Conservation (phyloP, 1,284 basidiomycete genomes). For the Lentinus polychrous region DNA sequence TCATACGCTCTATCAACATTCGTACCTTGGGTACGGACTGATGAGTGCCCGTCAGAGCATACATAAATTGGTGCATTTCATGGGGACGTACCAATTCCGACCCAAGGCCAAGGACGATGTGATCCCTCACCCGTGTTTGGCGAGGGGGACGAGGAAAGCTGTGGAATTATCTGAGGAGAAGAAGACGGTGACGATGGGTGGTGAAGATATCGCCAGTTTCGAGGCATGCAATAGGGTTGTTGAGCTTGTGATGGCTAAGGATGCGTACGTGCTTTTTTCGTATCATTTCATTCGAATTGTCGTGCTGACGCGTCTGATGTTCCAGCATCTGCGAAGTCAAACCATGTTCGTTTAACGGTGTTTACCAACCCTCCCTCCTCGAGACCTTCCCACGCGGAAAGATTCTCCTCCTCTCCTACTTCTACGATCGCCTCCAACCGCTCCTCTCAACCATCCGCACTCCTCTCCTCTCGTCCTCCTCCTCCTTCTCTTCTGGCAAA, state of each 20-base stretch:
- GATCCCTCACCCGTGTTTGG: constrained; percentile 75
- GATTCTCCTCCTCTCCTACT: constrained; percentile 89
- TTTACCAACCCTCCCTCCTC: constrained; percentile 93
- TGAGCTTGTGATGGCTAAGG: constrained; percentile 93
- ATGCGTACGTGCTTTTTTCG: constrained; percentile 60
- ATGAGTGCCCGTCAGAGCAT: constrained; percentile 86
- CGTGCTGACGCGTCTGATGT: no score
- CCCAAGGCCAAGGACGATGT: constrained; percentile 33
- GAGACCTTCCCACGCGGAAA: constrained; percentile 82
- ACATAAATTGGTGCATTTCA: constrained; percentile 87
- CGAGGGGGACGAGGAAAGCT: constrained; percentile 53
- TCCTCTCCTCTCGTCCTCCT: constrained; percentile 17
- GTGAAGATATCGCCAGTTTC: constrained; percentile 75
- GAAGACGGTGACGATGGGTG: constrained; percentile 76
- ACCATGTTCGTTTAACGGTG: constrained; percentile 95
- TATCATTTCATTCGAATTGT: constrained; percentile 2
- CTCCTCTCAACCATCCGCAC: constrained; percentile 38
- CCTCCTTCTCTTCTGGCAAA: constrained; percentile 20
- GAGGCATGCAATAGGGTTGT: constrained; percentile 82
- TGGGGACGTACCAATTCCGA: constrained; percentile 52
- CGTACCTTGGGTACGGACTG: constrained; percentile 93
- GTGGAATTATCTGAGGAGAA: constrained; percentile 61
- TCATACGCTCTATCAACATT: constrained; percentile 87
- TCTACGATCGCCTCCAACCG: constrained; percentile 90
- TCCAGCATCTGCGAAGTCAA: constrained; percentile 77